phyloP scores from a whole-genome alignment of 345 rosid genomes.

The Lepidium didymum region DNA sequence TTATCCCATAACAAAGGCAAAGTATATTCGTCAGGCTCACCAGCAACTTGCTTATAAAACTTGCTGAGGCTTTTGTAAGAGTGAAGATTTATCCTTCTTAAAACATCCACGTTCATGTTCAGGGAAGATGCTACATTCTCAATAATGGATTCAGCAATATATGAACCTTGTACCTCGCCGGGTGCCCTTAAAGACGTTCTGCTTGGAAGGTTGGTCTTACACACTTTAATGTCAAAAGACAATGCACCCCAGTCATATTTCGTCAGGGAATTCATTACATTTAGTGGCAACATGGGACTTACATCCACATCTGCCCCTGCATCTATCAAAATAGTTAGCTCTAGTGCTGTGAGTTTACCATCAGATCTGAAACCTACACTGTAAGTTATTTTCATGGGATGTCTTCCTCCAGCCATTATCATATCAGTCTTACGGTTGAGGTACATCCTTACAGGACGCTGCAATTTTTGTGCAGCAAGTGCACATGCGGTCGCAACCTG shows the following conservation, averaged over 20 bases:
- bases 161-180: conserved; percentile 81
- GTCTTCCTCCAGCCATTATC: conserved; percentile 92
- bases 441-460: conserved; percentile 62
- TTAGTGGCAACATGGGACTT: conserved; percentile 49
- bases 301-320: conserved; percentile 51
- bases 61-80: conserved; percentile 41
- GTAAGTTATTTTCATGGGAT: conserved; percentile 85
- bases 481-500: conserved; percentile 88
- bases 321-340: conserved; percentile 46
- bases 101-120: conserved; percentile 55
- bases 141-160: conserved; percentile 67
- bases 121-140: conserved; percentile 76
- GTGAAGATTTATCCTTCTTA: conserved; percentile 64
- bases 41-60: conserved; percentile 41
- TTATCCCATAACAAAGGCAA: conserved; percentile 67
- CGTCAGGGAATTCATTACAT: conserved; percentile 33
- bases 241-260: conserved; percentile 89
- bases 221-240: conserved; percentile 69
- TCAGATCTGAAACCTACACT: conserved; percentile 73
- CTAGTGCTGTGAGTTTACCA: conserved; percentile 76
- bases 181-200: conserved; percentile 82
- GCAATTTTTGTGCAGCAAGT: conserved; percentile 64
- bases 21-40: conserved; percentile 68
- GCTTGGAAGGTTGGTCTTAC: conserved; percentile 71
- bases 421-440: conserved; percentile 74